These are phyloP conservation scores for Xylaria multiplex DNA, from an alignment of 2,329 filamentous ascomycete genomes.

Conservation along the genomic window DNA sequence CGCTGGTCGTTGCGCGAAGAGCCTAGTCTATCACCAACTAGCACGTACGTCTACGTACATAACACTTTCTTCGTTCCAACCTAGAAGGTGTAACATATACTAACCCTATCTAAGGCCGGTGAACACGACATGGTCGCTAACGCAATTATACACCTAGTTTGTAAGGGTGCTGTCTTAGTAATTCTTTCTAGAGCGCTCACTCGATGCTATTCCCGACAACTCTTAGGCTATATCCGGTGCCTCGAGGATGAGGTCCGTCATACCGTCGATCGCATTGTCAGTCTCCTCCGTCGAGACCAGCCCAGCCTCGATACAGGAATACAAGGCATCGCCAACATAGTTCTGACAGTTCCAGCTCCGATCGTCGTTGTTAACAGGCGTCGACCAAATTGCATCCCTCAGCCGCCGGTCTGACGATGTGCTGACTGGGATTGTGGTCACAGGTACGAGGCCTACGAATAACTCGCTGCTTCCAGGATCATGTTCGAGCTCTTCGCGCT, in stretches of 20 bases:
- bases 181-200: too few relatives aligned
- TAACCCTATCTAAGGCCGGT: too few relatives aligned
- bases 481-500: slow-evolving; percentile 7
- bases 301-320: neutral
- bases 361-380: slow-evolving; percentile 11
- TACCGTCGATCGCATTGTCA: slow-evolving; percentile 17
- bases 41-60: too few relatives aligned
- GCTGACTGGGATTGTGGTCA: slow-evolving; percentile 13
- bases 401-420: neutral
- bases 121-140: too few relatives aligned
- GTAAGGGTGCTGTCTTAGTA: too few relatives aligned
- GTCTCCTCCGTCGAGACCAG: slow-evolving; percentile 10
- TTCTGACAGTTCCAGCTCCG: slow-evolving; percentile 19
- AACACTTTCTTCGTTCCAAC: too few relatives aligned
- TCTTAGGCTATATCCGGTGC: neutral
- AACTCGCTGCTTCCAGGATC: slow-evolving; percentile 1
- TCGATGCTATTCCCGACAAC: too few relatives aligned
- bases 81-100: too few relatives aligned
- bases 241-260: slow-evolving; percentile 19
- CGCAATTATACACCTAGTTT: too few relatives aligned
- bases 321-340: slow-evolving; percentile 20
- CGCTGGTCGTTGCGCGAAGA: too few relatives aligned
- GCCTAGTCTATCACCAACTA: too few relatives aligned
- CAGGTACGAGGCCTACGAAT: slow-evolving; percentile 12
- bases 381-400: slow-evolving; percentile 19